Evolutionary conservation across 2,329 filamentous ascomycete genomes (phyloP), one percentile per base, ranked within the genome.

Genomic region (Paracamarosporium sp.): DNA sequence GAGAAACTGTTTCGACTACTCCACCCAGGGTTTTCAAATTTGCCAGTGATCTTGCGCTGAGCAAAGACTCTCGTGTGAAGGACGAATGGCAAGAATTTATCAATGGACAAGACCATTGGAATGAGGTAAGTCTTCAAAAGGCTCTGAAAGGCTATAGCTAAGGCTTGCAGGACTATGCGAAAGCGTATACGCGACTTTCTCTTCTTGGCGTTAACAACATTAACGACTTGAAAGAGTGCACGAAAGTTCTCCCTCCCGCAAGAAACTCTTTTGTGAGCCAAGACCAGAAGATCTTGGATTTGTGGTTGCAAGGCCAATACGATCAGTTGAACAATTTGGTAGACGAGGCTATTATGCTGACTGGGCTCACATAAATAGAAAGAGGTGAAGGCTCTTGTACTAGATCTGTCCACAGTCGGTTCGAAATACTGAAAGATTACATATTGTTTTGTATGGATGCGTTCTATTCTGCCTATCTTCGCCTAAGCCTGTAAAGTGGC

Each of bases 121-220:
- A 75, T 46, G 55, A 81, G 55, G 69, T 71, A 62, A 35, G 65
- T 22, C 30, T 52, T 31, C 12, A 33, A 44, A 13, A 5, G 17
- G 8, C 1, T 20, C 11, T 9, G 5, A 5, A 43, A 41, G 12
- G 20, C 7, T 11, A 35, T 28, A 7, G 47, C 48, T 50, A 13
- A 36, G 7, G 9, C 17, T 17, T 28, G 11, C 25, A 75, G 78
- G 83, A 81, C 43, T 86, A 84, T 53, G 78, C 83, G 1, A 76
- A 77, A 33, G 83, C 82, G 12, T 86, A 86, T 62, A 77, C 85
- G 43, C 82, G 83, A 22, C 75, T 87, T 35, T 83, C 80, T 30
- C 72, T 86, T 2, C 79, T 87, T 11, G 85, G 84, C 3, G 83
- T 86, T 13, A 79, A 83, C 64, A 85, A 85, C 65, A 82, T 86